Evolutionary conservation across 371 early-diverging fungal species (phyloP), one percentile per base, ranked within the genome.

Genomic region (Mucor velutinosus): DNA sequence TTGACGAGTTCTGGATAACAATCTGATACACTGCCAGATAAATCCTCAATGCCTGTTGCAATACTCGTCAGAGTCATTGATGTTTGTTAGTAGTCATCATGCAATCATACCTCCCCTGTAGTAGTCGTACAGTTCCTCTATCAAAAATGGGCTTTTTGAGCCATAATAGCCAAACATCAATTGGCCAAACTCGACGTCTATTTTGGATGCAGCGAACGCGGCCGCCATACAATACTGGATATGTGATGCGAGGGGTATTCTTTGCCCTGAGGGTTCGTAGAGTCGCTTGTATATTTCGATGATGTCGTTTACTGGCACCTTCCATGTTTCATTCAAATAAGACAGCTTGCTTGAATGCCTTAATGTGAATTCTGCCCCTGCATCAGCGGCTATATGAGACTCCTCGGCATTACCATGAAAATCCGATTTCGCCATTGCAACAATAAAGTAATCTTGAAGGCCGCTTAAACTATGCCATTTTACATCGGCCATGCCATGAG

Each of bases 401-500:
- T 84, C 78, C 0, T 67, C 29, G 37, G 66, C 87, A 53, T 88
- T 80, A 1, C 87, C 91, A 41, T 78, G 70, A 58, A 91, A 94
- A 60, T 91, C 84, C 15, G 84, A 78, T 14, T 84, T 76, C 0
- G 90, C 87, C 78, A 95, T 76, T 1, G 85, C 85, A 39, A 78
- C 72, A 56, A 94, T 90, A 57, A 96, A 89, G 11, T 95, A 94
- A 37, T 87, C 84, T 1, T 77, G 73, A 12, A 93, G 69, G 0
- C 89, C 88, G 23, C 82, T 79, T 17, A 95, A 67, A 14, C 91
- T 89, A 75, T 96, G 96, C 95, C 95, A 96, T 45, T 89, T 85
- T 56, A 91, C 86, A 70, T 96, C 96, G 0, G 94, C 89, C 37
- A 92, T 83, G 30, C 90, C 92, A 75, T 96, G 96, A 4, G 95